Evolutionary conservation across 2,329 filamentous ascomycete genomes (phyloP).

Genomic region (Chrysosporium keratinophilum): DNA sequence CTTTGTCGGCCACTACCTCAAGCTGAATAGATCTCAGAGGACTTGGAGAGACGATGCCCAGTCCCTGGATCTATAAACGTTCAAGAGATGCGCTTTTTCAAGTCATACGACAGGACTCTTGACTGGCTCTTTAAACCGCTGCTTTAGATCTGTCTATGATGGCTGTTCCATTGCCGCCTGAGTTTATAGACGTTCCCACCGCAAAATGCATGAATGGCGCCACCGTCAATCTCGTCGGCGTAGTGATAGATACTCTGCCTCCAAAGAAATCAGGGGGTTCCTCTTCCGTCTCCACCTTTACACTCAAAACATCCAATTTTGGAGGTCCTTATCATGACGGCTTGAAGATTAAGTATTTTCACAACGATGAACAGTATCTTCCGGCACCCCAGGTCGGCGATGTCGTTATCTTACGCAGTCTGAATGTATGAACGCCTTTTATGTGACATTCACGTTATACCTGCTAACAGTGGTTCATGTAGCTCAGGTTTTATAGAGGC

Average conservation of each 20-base stretch:
- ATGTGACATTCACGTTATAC: not conserved
- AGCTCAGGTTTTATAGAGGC: slow-evolving; percentile 5
- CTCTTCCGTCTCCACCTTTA: slow-evolving; percentile 54
- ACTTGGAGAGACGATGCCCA: not conserved
- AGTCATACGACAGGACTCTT: not conserved
- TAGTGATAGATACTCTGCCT: slow-evolving; percentile 55
- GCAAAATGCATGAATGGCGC: slow-evolving; percentile 7
- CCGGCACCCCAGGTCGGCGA: slow-evolving; percentile 47
- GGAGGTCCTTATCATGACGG: slow-evolving; percentile 34
- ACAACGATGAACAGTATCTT: slow-evolving; percentile 32
- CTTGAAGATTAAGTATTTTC: slow-evolving; percentile 52
- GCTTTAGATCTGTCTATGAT: slow-evolving; percentile 11
- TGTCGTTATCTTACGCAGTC: slow-evolving; percentile 52
- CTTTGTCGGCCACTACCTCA: not conserved
- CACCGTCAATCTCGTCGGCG: slow-evolving; percentile 53
- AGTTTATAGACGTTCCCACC: slow-evolving; percentile 11
- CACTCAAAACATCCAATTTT: slow-evolving; percentile 49
- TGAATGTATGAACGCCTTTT: slow-evolving; percentile 39
- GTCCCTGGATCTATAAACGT: not conserved
- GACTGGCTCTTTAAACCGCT: not conserved
- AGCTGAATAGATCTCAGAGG: not conserved
- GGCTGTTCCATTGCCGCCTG: slow-evolving; percentile 11
- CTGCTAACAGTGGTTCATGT: not conserved
- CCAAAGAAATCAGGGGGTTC: slow-evolving; percentile 42
- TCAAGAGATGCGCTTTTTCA: not conserved